Percentiles rank a stretch among this genome's conserved stretches.
These are phyloP conservation scores for Irpex lacteus DNA, from an alignment of 1,284 basidiomycete species.

Conservation along the genomic window DNA sequence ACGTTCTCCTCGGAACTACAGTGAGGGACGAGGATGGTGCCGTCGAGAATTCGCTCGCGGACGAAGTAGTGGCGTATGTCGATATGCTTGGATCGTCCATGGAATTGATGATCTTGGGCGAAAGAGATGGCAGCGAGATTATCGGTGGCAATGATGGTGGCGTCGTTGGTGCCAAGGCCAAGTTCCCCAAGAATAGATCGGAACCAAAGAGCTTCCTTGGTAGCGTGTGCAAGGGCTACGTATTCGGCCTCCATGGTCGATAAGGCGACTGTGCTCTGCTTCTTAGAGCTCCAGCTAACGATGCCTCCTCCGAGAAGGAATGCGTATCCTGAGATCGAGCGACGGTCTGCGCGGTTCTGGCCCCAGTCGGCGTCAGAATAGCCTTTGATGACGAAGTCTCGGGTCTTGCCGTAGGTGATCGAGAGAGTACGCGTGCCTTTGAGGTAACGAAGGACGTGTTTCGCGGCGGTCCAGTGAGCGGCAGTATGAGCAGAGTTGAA, in stretches of 20 bases:
- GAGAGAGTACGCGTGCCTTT: constrained; percentile 32
- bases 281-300: constrained; percentile 37
- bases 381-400: constrained; percentile 18
- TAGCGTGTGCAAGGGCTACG: constrained; percentile 28
- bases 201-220: constrained; percentile 29
- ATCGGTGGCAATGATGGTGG: constrained; percentile 9
- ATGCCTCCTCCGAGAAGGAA: constrained; percentile 27
- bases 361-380: constrained; percentile 38
- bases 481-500: constrained; percentile 27
- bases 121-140: constrained; percentile 16
- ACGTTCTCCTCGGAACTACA: constrained; percentile 29
- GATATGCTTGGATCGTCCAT: constrained; percentile 36
- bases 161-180: neutral
- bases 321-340: constrained; percentile 37
- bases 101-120: constrained; percentile 31
- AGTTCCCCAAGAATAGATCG: constrained; percentile 24
- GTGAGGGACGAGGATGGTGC: constrained; percentile 28
- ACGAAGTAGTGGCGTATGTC: constrained; percentile 34
- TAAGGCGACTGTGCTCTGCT: constrained; percentile 32
- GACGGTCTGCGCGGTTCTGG: constrained; percentile 5
- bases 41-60: constrained; percentile 25
- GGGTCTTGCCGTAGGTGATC: constrained; percentile 27
- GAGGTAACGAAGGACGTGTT: constrained; percentile 40
- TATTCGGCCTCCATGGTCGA: constrained; percentile 41
- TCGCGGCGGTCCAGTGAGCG: constrained; percentile 37